Conservation (phyloP, 2,329 filamentous ascomycete species). For the Huntiella decipiens region DNA sequence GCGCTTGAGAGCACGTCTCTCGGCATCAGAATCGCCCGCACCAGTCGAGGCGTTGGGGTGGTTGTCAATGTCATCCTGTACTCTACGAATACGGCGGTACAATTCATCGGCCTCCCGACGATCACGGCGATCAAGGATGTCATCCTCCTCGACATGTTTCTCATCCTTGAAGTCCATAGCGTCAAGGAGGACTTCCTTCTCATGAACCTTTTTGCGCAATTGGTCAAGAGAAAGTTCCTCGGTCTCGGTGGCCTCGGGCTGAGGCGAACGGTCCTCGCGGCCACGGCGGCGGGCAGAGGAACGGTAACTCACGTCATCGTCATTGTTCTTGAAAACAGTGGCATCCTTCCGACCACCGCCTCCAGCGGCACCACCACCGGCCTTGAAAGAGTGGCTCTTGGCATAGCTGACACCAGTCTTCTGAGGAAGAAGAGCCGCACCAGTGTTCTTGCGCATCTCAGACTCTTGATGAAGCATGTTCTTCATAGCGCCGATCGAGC, state of each 20-base stretch:
- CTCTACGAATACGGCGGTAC: slow-evolving; percentile 73
- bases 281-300: slow-evolving; percentile 82
- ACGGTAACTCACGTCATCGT: slow-evolving; percentile 77
- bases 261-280: slow-evolving; percentile 52
- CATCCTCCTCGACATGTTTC: slow-evolving; percentile 74
- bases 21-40: slow-evolving; percentile 67
- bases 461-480: slow-evolving; percentile 77
- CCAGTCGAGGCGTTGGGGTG: slow-evolving; percentile 59
- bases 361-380: slow-evolving; percentile 32
- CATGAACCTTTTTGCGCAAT: slow-evolving; percentile 75
- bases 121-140: slow-evolving; percentile 75
- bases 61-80: slow-evolving; percentile 86
- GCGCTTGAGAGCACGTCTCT: slow-evolving; percentile 67
- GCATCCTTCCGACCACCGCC: slow-evolving; percentile 65
- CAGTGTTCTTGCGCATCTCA: slow-evolving; percentile 70
- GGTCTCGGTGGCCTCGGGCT: slow-evolving; percentile 39
- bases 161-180: slow-evolving; percentile 95
- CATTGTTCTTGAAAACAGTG: slow-evolving; percentile 92
- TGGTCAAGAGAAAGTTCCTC: slow-evolving; percentile 79
- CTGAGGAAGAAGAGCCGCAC: slow-evolving; percentile 78
- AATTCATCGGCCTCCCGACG: slow-evolving; percentile 83
- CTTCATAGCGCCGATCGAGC: slow-evolving; percentile 86
- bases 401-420: slow-evolving; percentile 97
- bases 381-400: slow-evolving; percentile 80
- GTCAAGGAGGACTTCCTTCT: slow-evolving; percentile 86